phyloP scores from a whole-genome alignment of 225 moss, liverwort and hornwort genomes.

The Pseudoscleropodium purum region DNA sequence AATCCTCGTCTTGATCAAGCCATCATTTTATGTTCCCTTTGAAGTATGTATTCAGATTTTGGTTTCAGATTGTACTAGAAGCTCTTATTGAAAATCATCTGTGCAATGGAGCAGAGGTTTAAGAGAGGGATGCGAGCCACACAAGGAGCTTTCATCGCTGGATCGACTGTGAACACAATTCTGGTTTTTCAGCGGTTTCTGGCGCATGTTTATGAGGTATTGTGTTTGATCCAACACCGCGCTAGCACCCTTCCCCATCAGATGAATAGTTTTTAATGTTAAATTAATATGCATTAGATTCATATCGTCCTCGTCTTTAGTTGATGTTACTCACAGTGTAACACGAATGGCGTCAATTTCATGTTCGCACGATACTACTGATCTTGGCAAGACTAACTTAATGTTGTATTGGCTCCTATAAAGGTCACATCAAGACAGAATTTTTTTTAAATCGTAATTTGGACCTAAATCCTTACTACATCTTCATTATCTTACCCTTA shows the following conservation, averaged over 20 bases:
- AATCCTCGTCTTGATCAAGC: background rate
- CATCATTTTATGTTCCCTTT: background rate
- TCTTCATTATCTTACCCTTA: too few relatives aligned
- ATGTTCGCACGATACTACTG: background rate
- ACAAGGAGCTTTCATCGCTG: conserved; percentile 73
- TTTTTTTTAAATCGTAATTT: background rate
- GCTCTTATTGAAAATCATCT: background rate
- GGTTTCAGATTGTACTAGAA: background rate
- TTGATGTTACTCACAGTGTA: background rate
- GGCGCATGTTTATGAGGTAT: conserved; percentile 52
- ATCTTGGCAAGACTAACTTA: background rate
- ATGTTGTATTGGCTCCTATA: too few relatives aligned
- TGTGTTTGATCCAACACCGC: background rate
- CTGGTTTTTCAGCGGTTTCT: conserved; percentile 67
- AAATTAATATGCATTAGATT: background rate
- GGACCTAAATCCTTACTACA: background rate
- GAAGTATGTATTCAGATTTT: background rate
- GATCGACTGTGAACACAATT: conserved; percentile 55
- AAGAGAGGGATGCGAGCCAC: conserved; percentile 54
- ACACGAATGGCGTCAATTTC: background rate
- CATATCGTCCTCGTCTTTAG: background rate
- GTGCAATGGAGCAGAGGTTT: conserved; percentile 46
- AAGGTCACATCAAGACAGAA: too few relatives aligned
- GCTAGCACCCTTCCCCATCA: background rate
- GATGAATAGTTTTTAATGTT: background rate